phyloP scores from a whole-genome alignment of 306 rosid species.

The Benincasa hispida region DNA sequence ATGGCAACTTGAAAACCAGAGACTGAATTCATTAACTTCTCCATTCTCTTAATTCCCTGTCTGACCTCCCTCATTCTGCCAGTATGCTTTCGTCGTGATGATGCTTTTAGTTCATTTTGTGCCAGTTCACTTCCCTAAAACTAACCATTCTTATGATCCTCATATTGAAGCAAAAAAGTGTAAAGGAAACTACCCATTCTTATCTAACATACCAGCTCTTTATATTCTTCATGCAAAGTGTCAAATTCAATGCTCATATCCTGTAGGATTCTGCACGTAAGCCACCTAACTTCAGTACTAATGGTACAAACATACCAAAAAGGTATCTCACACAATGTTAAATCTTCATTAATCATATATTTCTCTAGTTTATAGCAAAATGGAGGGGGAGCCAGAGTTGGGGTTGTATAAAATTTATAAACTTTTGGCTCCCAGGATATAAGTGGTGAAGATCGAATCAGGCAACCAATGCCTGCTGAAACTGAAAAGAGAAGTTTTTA shows the following conservation, averaged over 20 bases:
- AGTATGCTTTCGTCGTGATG: conserved; percentile 40
- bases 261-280: conserved; percentile 43
- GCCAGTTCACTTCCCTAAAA: conserved; percentile 37
- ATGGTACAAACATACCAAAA: neutral
- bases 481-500: neutral
- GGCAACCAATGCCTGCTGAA: neutral
- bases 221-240: conserved; percentile 29
- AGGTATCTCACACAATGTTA: neutral
- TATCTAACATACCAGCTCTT: conserved; percentile 38
- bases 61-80: conserved; percentile 70
- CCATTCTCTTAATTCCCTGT: conserved; percentile 54
- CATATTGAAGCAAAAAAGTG: neutral
- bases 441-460: neutral
- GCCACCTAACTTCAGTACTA: neutral
- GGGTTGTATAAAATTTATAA: neutral
- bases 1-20: conserved; percentile 44
- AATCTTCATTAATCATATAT: neutral
- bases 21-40: conserved; percentile 55
- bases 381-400: neutral
- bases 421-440: neutral
- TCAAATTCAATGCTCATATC: conserved; percentile 65
- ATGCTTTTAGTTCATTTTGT: conserved; percentile 39
- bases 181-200: conserved; percentile 12
- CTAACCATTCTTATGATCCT: conserved; percentile 5
- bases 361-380: neutral